phyloP scores from a whole-genome alignment of 2,329 filamentous ascomycete species.

The Verticillium dahliae region DNA sequence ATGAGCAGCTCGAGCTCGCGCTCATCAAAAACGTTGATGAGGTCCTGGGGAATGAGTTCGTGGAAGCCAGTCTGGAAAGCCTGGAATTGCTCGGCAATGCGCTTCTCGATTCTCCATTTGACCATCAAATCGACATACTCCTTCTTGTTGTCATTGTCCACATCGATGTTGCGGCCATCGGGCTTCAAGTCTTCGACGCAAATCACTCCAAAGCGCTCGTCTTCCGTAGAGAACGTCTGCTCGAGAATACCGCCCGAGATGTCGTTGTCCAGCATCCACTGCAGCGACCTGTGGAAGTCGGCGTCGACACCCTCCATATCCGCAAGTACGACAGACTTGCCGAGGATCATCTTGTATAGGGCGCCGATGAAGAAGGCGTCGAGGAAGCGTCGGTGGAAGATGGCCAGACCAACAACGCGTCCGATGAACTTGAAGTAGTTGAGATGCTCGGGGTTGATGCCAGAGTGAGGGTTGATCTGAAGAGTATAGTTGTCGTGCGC shows the following conservation, averaged over 20 bases:
- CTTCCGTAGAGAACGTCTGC: constrained; percentile 93
- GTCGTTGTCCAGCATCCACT: constrained; percentile 98
- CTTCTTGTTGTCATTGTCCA: constrained; percentile 98
- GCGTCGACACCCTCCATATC: constrained; percentile 99
- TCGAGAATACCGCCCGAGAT: constrained; percentile 89
- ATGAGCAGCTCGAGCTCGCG: constrained; percentile 94
- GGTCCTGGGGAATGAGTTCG: constrained; percentile 90
- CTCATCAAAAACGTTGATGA: constrained; percentile 98
- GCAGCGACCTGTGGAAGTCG: constrained; percentile 91
- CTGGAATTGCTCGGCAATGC: constrained; percentile 96
- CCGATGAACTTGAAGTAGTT: constrained; percentile 99
- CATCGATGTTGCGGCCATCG: constrained; percentile 82
- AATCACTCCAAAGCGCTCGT: constrained; percentile 93
- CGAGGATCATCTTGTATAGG: constrained; percentile 98
- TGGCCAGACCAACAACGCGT: constrained; percentile 90
- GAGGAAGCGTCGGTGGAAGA: constrained; percentile 95
- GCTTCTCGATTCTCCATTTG: constrained; percentile 98
- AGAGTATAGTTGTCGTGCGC: constrained; percentile 99
- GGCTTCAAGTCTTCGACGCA: constrained; percentile 92
- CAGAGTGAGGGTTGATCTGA: constrained; percentile 98
- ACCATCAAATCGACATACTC: constrained; percentile 98
- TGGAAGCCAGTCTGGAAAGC: constrained; percentile 97
- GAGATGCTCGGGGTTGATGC: constrained; percentile 97
- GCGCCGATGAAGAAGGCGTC: constrained; percentile 99
- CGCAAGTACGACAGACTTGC: constrained; percentile 82